Base-by-base conservation (phyloP, 2,329 filamentous ascomycete genomes). In the Neurospora crassa region DNA sequence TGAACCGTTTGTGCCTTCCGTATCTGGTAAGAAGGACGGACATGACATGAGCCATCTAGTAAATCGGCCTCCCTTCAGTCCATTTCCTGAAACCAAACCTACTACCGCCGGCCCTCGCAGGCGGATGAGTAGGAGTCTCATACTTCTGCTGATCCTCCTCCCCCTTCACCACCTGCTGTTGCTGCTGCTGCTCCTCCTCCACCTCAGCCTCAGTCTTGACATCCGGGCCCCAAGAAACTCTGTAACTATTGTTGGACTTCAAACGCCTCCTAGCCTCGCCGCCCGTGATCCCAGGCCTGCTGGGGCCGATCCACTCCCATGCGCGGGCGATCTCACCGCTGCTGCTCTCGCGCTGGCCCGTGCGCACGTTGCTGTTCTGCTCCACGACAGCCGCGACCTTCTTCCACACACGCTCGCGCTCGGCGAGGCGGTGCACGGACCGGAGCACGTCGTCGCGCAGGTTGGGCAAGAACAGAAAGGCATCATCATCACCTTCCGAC, bases 281-380 rank as follows among this genome's bases (percentile, higher is more conserved):
- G 20, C 70, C 73, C n/a, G 63, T 72, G 70, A 71, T 81, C 41
- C 84, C 83, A 41, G 83, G 84, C 20, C 82, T 80, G 20, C 84
- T 82, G 16, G 88, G 87, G 1, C 89, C 89, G 73, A 91, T 90
- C 89, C 89, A 91, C 78, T 91, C 89, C 89, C 89, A 91, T 1
- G 88, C 89, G 40, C 88, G 83, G 40, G 88, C 88, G 40, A 91
- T 86, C 77, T 91, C 89, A 42, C 89, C 89, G 75, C 85, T 90
- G 70, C 84, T 82, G 67, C 90, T 81, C 86, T 91, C 83, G 84
- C 94, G 82, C 86, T 94, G 81, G 82, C 87, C 84, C 0, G 87
- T 92, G 59, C 96, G 88, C 18, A 99, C 91, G 78, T 99, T 99
- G 72, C 92, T 92, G 80, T 99, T 99, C 80, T 90, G 90, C 81